Conservation (phyloP, 2,329 filamentous ascomycete species). For the Zymoseptoria pseudotritici region DNA sequence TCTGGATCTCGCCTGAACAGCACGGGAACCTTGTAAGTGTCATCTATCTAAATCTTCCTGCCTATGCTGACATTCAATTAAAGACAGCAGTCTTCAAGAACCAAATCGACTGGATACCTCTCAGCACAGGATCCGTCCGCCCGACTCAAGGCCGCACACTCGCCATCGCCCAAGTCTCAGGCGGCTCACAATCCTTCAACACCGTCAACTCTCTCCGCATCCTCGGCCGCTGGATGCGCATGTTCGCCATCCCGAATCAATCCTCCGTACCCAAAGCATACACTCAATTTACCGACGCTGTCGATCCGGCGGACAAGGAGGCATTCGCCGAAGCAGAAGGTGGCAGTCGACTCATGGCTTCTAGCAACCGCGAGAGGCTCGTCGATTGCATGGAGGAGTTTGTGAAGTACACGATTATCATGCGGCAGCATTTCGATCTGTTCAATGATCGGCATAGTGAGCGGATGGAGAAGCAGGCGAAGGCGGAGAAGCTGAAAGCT, state of each 20-base stretch:
- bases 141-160: constrained; percentile 60
- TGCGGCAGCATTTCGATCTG: constrained; percentile 53
- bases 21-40: constrained; percentile 53
- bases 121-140: constrained; percentile 53
- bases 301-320: constrained; percentile 26
- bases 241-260: constrained; percentile 54
- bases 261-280: constrained; percentile 57
- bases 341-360: constrained; percentile 20
- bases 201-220: constrained; percentile 59
- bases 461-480: constrained; percentile 26
- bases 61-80: too few relatives aligned
- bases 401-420: constrained; percentile 60
- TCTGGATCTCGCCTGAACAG: constrained; percentile 61
- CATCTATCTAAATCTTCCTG: background rate
- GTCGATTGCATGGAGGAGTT: constrained; percentile 56
- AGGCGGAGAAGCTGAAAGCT: constrained; percentile 1
- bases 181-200: constrained; percentile 61
- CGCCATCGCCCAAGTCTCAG: constrained; percentile 54
- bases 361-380: constrained; percentile 21
- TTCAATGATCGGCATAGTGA: constrained; percentile 60
- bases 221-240: constrained; percentile 51
- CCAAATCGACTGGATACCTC: constrained; percentile 63
- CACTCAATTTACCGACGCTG: constrained; percentile 49
- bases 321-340: constrained; percentile 19
- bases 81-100: constrained; percentile 60